Evolutionary conservation across 2,329 filamentous ascomycete genomes (phyloP).

Genomic region (Alternaria incomplexa): DNA sequence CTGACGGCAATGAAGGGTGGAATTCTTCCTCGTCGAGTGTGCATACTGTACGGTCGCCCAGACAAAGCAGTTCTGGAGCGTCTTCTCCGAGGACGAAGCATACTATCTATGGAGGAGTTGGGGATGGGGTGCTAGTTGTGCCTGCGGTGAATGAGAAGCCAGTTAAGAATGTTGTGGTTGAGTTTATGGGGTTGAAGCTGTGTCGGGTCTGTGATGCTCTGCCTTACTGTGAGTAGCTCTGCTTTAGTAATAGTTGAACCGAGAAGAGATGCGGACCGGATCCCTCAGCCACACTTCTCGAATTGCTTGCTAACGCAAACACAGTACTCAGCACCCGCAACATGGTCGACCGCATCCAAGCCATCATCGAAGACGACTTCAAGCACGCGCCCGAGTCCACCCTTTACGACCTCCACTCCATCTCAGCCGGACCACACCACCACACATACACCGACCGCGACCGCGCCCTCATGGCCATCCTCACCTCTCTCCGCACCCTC

Average conservation of each 20-base stretch:
- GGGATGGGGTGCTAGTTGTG: not conserved
- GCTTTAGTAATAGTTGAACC: too few relatives aligned
- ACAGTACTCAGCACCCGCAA: slow-evolving; percentile 5
- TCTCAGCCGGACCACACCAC: not conserved
- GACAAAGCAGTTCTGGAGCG: not conserved
- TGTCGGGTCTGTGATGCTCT: slow-evolving; percentile 4
- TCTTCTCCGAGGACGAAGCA: not conserved
- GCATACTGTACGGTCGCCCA: not conserved
- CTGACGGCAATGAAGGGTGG: not conserved
- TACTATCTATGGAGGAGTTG: not conserved
- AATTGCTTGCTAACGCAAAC: not conserved
- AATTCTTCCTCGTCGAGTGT: not conserved
- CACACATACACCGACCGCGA: not conserved
- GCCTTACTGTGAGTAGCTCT: slow-evolving; percentile 3
- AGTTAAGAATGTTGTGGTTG: not conserved
- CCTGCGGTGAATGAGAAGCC: not conserved
- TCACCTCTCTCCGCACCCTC: not conserved
- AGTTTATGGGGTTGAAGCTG: slow-evolving; percentile 2
- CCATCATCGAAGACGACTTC: slow-evolving; percentile 1
- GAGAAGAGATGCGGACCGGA: not conserved
- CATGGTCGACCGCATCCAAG: not conserved
- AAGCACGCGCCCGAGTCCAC: not conserved
- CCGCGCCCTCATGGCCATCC: slow-evolving; percentile 4
- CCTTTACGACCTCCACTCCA: not conserved
- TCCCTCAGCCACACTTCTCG: fast-evolving